Percentiles rank a stretch among this genome's conserved stretches.
These are phyloP conservation scores for Centaurea solstitialis DNA, from an alignment of 129 eudicot genomes.

Conservation along the genomic window DNA sequence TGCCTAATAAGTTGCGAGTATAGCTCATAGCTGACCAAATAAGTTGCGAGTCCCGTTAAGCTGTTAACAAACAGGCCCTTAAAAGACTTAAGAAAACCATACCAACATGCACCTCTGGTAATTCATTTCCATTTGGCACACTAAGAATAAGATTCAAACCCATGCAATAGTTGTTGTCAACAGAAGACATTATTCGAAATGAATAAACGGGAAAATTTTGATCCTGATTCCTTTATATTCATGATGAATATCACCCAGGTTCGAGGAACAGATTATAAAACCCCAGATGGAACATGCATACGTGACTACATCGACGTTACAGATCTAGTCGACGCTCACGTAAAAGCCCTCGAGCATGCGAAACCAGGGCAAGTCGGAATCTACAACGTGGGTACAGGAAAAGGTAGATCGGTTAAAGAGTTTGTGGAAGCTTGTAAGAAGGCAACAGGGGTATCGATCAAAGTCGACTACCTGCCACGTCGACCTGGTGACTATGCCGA, in stretches of 20 bases:
- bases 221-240: not conserved
- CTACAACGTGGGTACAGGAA: slow-evolving; percentile 90
- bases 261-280: slow-evolving; percentile 87
- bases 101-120: not conserved
- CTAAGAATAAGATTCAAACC: not conserved
- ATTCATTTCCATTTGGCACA: not conserved
- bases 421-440: slow-evolving; percentile 94
- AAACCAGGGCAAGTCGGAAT: slow-evolving; percentile 75
- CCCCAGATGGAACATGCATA: slow-evolving; percentile 84
- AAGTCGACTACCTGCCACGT: slow-evolving; percentile 76
- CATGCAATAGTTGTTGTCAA: too few relatives aligned
- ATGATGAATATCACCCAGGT: slow-evolving; percentile 37
- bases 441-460: slow-evolving; percentile 77
- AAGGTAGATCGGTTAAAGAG: slow-evolving; percentile 83
- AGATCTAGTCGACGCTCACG: slow-evolving; percentile 93
- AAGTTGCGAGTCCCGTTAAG: not conserved
- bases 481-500: slow-evolving; percentile 94
- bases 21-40: not conserved
- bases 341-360: slow-evolving; percentile 83
- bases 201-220: not conserved
- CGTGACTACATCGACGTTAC: slow-evolving; percentile 88
- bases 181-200: not conserved
- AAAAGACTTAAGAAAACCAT: not conserved
- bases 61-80: not conserved
- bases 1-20: not conserved